Conservation (phyloP, 305 asterid genomes). For the Petunia hybrid region DNA sequence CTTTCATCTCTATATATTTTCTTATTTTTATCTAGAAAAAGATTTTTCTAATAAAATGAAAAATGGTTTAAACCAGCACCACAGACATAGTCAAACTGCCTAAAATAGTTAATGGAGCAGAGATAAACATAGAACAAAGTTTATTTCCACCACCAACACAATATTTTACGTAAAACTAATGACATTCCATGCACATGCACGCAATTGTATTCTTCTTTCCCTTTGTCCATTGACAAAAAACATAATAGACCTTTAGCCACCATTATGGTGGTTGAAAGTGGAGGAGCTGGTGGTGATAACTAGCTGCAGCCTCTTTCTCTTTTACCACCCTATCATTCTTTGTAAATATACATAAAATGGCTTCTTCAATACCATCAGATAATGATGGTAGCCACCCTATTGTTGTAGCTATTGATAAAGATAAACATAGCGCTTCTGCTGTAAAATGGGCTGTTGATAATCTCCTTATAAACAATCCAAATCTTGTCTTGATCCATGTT, state of each 20-base stretch:
- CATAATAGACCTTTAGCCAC: neutral
- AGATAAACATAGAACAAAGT: neutral
- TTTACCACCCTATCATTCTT: neutral
- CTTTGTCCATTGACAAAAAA: neutral
- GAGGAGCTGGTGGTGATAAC: neutral
- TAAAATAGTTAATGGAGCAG: neutral
- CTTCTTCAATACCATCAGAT: slow-evolving; percentile 33
- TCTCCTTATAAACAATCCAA: slow-evolving; percentile 43
- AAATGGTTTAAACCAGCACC: neutral
- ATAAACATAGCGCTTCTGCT: slow-evolving; percentile 59
- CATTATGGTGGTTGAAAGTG: slow-evolving; percentile 32
- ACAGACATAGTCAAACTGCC: neutral
- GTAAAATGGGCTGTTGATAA: slow-evolving; percentile 74
- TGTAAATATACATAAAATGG: slow-evolving; percentile 33
- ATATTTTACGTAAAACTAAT: neutral
- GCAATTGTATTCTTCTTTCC: neutral
- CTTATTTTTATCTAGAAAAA: neutral
- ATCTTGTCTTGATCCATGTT: slow-evolving; percentile 65
- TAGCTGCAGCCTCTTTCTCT: slow-evolving; percentile 4
- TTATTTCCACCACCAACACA: neutral
- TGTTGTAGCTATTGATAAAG: slow-evolving; percentile 69
- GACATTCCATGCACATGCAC: neutral
- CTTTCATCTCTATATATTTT: too few species aligned
- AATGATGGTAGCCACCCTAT: slow-evolving; percentile 35
- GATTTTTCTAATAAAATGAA: too few species aligned